These are phyloP conservation scores for Aphanomyces cochlioides DNA, from an alignment of 352 stramenopile species.

Conservation along the genomic window DNA sequence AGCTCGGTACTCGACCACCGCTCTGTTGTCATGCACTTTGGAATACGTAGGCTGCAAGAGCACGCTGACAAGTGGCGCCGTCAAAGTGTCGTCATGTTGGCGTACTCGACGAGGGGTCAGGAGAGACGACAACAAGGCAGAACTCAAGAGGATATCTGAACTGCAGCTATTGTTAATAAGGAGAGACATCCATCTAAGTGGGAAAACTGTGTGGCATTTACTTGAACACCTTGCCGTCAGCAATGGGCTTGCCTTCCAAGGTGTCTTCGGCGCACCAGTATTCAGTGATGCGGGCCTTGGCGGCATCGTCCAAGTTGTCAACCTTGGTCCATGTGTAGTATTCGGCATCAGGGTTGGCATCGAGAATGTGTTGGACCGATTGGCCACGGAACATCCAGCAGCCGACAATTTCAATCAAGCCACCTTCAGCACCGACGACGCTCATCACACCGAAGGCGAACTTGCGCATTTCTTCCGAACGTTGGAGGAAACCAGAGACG, in stretches of 20 bases:
- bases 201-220: constrained; percentile 42
- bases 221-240: constrained; percentile 94
- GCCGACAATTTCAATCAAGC: constrained; percentile 84
- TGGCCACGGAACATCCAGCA: constrained; percentile 89
- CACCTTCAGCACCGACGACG: constrained; percentile 57
- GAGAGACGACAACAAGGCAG: neutral
- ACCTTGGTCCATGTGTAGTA: constrained; percentile 92
- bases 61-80: constrained; percentile 1
- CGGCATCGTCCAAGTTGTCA: constrained; percentile 53
- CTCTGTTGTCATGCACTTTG: neutral
- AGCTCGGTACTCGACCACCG: neutral
- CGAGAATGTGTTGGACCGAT: constrained; percentile 80
- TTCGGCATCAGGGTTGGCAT: constrained; percentile 90
- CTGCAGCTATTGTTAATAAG: neutral
- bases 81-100: neutral
- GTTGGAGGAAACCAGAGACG: constrained; percentile 89
- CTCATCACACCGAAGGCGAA: constrained; percentile 89
- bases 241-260: constrained; percentile 84
- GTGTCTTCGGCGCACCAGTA: constrained; percentile 88
- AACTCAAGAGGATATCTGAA: neutral
- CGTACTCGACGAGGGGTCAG: neutral
- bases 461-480: constrained; percentile 89
- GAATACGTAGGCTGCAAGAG: neutral
- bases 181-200: no score
- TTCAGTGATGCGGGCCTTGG: constrained; percentile 77